These are phyloP conservation scores for Furcasterigmium sp. DNA, from an alignment of 2,329 filamentous ascomycete genomes.

Conservation along the genomic window DNA sequence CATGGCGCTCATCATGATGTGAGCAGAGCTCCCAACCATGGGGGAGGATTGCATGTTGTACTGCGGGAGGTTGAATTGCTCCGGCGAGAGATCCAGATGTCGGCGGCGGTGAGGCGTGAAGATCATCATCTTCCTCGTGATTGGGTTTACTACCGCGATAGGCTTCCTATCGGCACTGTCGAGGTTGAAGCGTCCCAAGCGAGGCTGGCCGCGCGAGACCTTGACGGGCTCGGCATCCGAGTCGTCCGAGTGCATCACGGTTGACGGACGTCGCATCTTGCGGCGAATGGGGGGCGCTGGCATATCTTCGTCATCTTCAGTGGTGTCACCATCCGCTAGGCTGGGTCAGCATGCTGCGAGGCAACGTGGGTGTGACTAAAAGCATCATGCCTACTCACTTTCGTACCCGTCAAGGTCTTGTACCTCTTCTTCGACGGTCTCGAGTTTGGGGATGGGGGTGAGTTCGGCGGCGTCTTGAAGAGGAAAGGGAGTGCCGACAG, in stretches of 20 bases:
- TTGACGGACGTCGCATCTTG: slow-evolving; percentile 37
- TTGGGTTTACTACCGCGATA: slow-evolving; percentile 52
- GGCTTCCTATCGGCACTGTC: slow-evolving; percentile 51
- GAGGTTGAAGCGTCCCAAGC: slow-evolving; percentile 48
- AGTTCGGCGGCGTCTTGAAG: slow-evolving; percentile 9
- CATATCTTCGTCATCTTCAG: slow-evolving; percentile 49
- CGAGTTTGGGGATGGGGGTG: slow-evolving; percentile 25
- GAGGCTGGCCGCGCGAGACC: slow-evolving; percentile 45
- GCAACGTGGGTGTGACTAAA: slow-evolving; percentile 1
- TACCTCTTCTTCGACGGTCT: slow-evolving; percentile 26
- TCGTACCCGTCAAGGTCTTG: slow-evolving; percentile 53
- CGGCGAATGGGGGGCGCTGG: slow-evolving; percentile 43
- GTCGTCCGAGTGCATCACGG: slow-evolving; percentile 25
- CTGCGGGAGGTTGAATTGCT: slow-evolving; percentile 45
- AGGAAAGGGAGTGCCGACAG: slow-evolving; percentile 30
- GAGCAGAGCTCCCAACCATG: slow-evolving; percentile 62
- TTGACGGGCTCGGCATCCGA: slow-evolving; percentile 49
- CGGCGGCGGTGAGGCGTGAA: slow-evolving; percentile 49
- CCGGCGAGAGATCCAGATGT: slow-evolving; percentile 47
- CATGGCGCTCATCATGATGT: slow-evolving; percentile 76
- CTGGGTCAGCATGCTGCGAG: slow-evolving; percentile 5
- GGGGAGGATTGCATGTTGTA: slow-evolving; percentile 39
- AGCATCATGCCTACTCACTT: slow-evolving; percentile 39
- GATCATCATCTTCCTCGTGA: slow-evolving; percentile 58
- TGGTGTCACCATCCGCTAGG: slow-evolving; percentile 56